Evolutionary conservation across 108 stramenopile genomes (phyloP), one percentile per base, ranked within the genome.

Genomic region (Skeletonema grethae): DNA sequence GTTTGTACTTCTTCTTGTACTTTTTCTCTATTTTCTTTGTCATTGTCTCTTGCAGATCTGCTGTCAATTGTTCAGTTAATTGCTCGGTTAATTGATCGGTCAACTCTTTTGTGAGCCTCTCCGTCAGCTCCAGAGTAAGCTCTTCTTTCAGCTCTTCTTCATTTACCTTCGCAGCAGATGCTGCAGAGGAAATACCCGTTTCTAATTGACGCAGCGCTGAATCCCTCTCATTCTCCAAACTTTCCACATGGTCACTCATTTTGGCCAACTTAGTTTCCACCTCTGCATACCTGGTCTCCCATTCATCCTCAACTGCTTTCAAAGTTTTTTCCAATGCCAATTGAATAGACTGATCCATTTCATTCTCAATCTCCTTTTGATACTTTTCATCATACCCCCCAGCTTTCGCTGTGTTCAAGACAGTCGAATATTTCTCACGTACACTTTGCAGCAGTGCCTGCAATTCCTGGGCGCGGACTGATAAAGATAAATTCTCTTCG

Each of bases 261-360:
- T 69, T 61, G 16, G 28, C 20, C n/a, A 80, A 34, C 41, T 80
- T 67, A 5, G 60, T 25, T 55, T 80, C 59, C 15, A 80, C 29
- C 11, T 11, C 43, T 50, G 73, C 61, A 67, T 65, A 69, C 18
- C 62, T 70, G 63, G 50, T 63, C 53, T 67, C 53, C 79, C 79
- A 80, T 50, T 65, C 79, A 16, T 73, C 39, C 24, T 69, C 72
- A 5, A 73, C 20, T 9, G 67, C 57, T 11, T 73, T 68, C 12
- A 80, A 48, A 50, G 72, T 61, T 65, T 57, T 32, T 35, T 73
- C 65, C 38, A 80, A 16, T 60, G 68, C 68, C 57, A 58, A 59
- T 73, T 73, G 79, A 45, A 80, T 69, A 13, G 79, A 67, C n/a
- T 60, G 9, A 55, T 73, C 67, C 79, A 73, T 80, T 71, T 80